Evolutionary conservation across 2,329 filamentous ascomycete species (phyloP).

Genomic region (Fusarium hainanense): DNA sequence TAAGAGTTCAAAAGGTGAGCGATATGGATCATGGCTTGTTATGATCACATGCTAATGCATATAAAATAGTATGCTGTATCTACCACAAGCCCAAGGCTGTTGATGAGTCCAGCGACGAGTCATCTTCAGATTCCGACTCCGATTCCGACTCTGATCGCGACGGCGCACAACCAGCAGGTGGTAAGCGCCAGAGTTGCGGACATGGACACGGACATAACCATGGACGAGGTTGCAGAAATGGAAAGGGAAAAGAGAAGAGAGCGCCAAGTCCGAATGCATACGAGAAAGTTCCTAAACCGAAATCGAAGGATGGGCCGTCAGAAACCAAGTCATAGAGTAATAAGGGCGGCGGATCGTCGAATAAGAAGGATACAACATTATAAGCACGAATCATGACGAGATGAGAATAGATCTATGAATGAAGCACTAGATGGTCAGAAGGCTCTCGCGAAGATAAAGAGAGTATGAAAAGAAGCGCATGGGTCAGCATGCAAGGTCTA

Average conservation of each 20-base stretch:
- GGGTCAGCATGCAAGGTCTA: not conserved
- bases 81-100: constrained; percentile 88
- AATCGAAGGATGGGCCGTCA: constrained; percentile 48
- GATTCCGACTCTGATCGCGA: constrained; percentile 59
- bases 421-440: not conserved
- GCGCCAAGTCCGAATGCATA: constrained; percentile 82
- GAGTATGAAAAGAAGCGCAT: constrained; percentile 12
- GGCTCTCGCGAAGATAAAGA: not conserved
- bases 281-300: constrained; percentile 73
- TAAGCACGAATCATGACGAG: constrained; percentile 24
- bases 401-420: constrained; percentile 22
- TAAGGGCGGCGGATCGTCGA: not conserved
- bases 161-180: constrained; percentile 42
- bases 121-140: constrained; percentile 67
- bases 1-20: constrained; percentile 90
- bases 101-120: constrained; percentile 83
- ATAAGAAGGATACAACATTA: not conserved
- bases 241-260: constrained; percentile 54
- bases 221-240: constrained; percentile 47
- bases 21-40: not conserved
- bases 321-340: constrained; percentile 39
- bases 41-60: not conserved
- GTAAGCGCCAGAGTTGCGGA: constrained; percentile 57
- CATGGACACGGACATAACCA: constrained; percentile 52
- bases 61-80: constrained; percentile 89